phyloP scores from a whole-genome alignment of 495 filamentous ascomycete genomes.

The Neurospora tetraspora region DNA sequence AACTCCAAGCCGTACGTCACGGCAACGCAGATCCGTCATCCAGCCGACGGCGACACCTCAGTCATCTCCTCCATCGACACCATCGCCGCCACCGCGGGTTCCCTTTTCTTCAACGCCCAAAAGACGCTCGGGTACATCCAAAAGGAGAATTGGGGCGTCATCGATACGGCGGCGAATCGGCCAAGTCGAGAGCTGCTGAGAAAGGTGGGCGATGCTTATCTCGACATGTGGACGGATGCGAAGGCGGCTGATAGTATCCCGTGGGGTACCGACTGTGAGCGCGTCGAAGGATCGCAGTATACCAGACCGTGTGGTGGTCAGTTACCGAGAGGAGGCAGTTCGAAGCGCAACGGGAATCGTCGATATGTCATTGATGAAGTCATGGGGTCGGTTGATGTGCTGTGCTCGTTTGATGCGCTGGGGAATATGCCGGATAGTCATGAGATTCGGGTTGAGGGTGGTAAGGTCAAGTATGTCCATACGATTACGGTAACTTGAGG shows the following conservation, averaged over 20 bases:
- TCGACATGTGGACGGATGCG: conserved; percentile 41
- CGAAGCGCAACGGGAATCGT: conserved; percentile 29
- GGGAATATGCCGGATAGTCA: conserved; percentile 37
- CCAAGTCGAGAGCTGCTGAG: conserved; percentile 30
- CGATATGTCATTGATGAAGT: conserved; percentile 43
- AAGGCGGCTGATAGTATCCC: conserved; percentile 34
- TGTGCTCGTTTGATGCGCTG: conserved; percentile 37
- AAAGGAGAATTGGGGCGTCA: conserved; percentile 31
- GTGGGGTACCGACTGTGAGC: conserved; percentile 38
- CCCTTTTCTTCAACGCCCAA: conserved; percentile 36
- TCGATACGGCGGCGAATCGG: conserved; percentile 14
- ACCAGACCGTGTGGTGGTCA: conserved; percentile 31
- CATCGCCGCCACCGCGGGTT: conserved; percentile 37
- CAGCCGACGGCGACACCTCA: conserved; percentile 15
- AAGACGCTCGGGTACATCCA: conserved; percentile 33
- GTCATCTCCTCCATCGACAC: conserved; percentile 32
- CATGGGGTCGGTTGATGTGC: conserved; percentile 34
- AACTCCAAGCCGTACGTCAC: conserved; percentile 32
- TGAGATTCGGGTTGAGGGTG: conserved; percentile 32
- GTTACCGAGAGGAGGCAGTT: conserved; percentile 30
- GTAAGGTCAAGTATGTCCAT: conserved; percentile 39
- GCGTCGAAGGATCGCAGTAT: conserved; percentile 31
- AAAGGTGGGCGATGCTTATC: conserved; percentile 34
- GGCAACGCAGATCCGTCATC: conserved; percentile 34
- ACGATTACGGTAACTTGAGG: conserved; percentile 22